These are phyloP conservation scores for Leonotis leonurus DNA, from an alignment of 257 asterid species.

Conservation along the genomic window DNA sequence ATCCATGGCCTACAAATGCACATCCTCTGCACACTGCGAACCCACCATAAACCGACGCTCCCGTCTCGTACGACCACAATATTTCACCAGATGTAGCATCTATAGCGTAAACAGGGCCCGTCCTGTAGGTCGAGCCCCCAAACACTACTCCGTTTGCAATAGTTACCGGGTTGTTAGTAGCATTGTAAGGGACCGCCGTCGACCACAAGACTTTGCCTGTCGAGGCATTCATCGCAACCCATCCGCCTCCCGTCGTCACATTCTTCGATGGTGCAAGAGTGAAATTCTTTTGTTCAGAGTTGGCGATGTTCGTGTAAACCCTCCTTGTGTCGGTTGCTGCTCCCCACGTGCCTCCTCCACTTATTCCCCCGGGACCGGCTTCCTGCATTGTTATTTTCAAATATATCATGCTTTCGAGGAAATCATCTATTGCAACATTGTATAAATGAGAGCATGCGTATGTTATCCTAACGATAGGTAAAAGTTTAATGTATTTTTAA, in stretches of 20 bases:
- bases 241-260: conserved; percentile 37
- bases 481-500: too few species aligned
- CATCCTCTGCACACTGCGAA: conserved; percentile 50
- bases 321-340: conserved; percentile 40
- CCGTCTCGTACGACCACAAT: conserved; percentile 44
- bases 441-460: too few species aligned
- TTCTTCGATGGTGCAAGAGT: conserved; percentile 31
- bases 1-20: conserved; percentile 44
- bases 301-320: conserved; percentile 45
- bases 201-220: conserved; percentile 44
- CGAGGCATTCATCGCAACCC: conserved; percentile 49
- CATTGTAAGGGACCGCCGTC: conserved; percentile 39
- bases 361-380: conserved; percentile 38
- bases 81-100: conserved; percentile 32
- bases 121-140: conserved; percentile 35
- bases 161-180: conserved; percentile 32
- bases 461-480: too few species aligned
- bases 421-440: background rate
- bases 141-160: conserved; percentile 43
- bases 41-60: conserved; percentile 46
- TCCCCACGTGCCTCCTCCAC: conserved; percentile 56
- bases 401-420: background rate
- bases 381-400: conserved; percentile 1
- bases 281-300: conserved; percentile 15
- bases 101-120: conserved; percentile 43